Conservation (phyloP, 139 green algal species). For the Desmodesmus armatus region DNA sequence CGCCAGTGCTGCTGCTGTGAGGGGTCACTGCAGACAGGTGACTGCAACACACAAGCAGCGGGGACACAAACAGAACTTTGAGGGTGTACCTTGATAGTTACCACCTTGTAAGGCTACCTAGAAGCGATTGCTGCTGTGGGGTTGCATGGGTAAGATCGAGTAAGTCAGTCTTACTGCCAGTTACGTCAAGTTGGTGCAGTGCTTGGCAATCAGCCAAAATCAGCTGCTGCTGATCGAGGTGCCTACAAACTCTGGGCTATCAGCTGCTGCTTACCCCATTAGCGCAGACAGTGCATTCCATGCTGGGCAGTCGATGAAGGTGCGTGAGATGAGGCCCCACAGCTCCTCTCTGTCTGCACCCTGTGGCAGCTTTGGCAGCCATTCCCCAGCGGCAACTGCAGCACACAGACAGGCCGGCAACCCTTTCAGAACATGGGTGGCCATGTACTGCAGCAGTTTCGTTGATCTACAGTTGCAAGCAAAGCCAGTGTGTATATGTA, state of each 20-base stretch:
- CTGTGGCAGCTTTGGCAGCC: no score
- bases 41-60: conserved; percentile 15
- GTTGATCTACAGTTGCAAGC: background rate
- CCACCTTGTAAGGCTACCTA: no score
- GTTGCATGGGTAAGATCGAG: no score
- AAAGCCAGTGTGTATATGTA: background rate
- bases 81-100: no score
- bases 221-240: no score
- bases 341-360: background rate
- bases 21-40: conserved; percentile 61
- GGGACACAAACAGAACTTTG: background rate
- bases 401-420: background rate
- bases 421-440: background rate
- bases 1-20: background rate
- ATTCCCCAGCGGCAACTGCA: conserved; percentile 38
- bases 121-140: no score
- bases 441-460: background rate
- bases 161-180: no score
- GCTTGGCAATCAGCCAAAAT: no score
- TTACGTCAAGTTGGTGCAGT: no score
- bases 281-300: background rate
- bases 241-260: no score
- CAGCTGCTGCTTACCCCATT: conserved; percentile 3
- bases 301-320: conserved; percentile 4
- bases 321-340: background rate